These are phyloP conservation scores for Mycena venus DNA, from an alignment of 768 basidiomycete genomes.

Conservation along the genomic window DNA sequence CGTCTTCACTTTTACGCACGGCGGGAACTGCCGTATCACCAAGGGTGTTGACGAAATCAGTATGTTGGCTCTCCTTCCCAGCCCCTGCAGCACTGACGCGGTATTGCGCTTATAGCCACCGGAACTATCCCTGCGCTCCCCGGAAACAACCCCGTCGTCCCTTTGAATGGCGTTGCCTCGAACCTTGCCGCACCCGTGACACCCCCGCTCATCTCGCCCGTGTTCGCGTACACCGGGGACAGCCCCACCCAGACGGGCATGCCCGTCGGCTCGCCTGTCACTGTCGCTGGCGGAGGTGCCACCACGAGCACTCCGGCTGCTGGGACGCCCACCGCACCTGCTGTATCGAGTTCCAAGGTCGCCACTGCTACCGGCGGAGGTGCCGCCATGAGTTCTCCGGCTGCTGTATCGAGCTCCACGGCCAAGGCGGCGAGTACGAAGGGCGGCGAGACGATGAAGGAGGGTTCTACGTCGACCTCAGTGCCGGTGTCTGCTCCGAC, in stretches of 20 bases:
- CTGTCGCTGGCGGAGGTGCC: constrained; percentile 9
- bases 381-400: neutral
- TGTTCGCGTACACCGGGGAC: constrained; percentile 62
- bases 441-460: neutral
- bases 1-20: constrained; percentile 58
- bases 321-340: neutral
- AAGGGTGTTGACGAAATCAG: constrained; percentile 61
- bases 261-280: constrained; percentile 37
- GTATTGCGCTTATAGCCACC: constrained; percentile 51
- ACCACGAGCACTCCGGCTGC: neutral
- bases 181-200: constrained; percentile 35
- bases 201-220: constrained; percentile 57
- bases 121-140: constrained; percentile 63
- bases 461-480: neutral
- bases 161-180: neutral
- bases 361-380: constrained; percentile 10
- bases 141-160: constrained; percentile 65
- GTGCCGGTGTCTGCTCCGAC: neutral
- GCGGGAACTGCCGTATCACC: constrained; percentile 60
- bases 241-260: constrained; percentile 53
- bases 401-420: neutral
- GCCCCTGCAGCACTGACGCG: constrained; percentile 1
- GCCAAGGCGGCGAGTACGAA: neutral
- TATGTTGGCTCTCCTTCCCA: constrained; percentile 39
- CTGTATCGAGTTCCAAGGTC: neutral